These are phyloP conservation scores for Magnusiomyces ingens DNA, from an alignment of 1,139 yeast species.

Conservation along the genomic window DNA sequence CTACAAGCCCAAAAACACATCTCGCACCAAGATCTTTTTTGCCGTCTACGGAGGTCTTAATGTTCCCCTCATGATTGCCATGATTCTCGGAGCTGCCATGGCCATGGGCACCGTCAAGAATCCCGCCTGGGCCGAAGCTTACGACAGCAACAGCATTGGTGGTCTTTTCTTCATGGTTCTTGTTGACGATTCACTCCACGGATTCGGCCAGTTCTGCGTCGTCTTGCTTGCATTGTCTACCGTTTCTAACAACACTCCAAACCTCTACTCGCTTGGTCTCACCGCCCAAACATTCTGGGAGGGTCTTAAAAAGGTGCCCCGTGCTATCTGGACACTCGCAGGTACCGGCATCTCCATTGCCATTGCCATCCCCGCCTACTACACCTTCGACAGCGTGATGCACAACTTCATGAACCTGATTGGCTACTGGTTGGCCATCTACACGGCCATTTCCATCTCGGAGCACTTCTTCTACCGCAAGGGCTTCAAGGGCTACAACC, in stretches of 20 bases:
- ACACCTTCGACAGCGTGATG: slow-evolving; percentile 65
- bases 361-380: slow-evolving; percentile 82
- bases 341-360: slow-evolving; percentile 78
- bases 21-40: slow-evolving; percentile 52
- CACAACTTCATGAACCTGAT: slow-evolving; percentile 82
- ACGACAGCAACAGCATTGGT: slow-evolving; percentile 57
- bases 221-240: slow-evolving; percentile 78
- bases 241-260: slow-evolving; percentile 85
- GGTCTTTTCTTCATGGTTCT: slow-evolving; percentile 75
- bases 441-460: slow-evolving; percentile 60
- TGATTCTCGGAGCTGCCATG: slow-evolving; percentile 83
- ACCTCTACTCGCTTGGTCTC: slow-evolving; percentile 82
- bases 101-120: slow-evolving; percentile 51
- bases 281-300: slow-evolving; percentile 82
- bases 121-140: slow-evolving; percentile 45
- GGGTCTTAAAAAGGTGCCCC: slow-evolving; percentile 62
- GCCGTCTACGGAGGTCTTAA: slow-evolving; percentile 58
- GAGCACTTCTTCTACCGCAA: slow-evolving; percentile 70
- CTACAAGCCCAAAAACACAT: slow-evolving; percentile 64
- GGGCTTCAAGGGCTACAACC: slow-evolving; percentile 56
- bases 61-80: slow-evolving; percentile 62
- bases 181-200: slow-evolving; percentile 72
- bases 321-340: slow-evolving; percentile 69
- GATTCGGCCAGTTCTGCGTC: slow-evolving; percentile 85
- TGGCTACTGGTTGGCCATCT: slow-evolving; percentile 86